phyloP scores from a whole-genome alignment of 1,139 yeast species.

The Diutina rugosa region DNA sequence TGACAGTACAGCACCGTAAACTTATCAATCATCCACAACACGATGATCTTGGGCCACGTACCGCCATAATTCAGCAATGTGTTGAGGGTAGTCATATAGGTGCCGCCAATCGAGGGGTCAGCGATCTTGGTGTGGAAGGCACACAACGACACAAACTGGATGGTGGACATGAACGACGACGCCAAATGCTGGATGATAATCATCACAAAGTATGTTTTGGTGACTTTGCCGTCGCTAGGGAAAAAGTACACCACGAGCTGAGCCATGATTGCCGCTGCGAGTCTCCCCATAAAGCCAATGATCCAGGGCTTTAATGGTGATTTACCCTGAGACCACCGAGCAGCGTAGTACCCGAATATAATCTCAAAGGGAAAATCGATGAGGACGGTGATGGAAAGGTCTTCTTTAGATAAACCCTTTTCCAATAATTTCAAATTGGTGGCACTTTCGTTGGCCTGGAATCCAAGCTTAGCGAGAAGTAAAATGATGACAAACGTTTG shows the following conservation, averaged over 20 bases:
- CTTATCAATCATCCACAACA: slow-evolving; percentile 67
- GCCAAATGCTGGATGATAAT: slow-evolving; percentile 74
- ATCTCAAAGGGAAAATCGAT: slow-evolving; percentile 96
- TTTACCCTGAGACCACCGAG: slow-evolving; percentile 79
- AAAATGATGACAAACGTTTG: slow-evolving; percentile 60
- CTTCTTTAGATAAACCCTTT: slow-evolving; percentile 87
- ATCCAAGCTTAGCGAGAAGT: slow-evolving; percentile 76
- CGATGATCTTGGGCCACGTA: slow-evolving; percentile 86
- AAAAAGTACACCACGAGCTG: slow-evolving; percentile 61
- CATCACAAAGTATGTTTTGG: slow-evolving; percentile 36
- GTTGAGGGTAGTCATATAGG: slow-evolving; percentile 93
- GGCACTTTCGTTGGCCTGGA: slow-evolving; percentile 93
- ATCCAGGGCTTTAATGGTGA: slow-evolving; percentile 79
- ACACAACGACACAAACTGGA: slow-evolving; percentile 87
- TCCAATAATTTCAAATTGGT: slow-evolving; percentile 88
- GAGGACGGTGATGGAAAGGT: slow-evolving; percentile 79
- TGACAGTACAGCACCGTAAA: slow-evolving; percentile 55
- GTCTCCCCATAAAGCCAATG: slow-evolving; percentile 76
- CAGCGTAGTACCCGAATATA: slow-evolving; percentile 90
- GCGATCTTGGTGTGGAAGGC: slow-evolving; percentile 95
- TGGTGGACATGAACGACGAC: slow-evolving; percentile 86
- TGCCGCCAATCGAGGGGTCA: slow-evolving; percentile 92
- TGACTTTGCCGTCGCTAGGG: slow-evolving; percentile 37
- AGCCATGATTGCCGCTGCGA: slow-evolving; percentile 64
- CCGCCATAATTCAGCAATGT: slow-evolving; percentile 93